These are phyloP conservation scores for Populus hybrid DNA, from an alignment of 441 rosid species.

Conservation along the genomic window DNA sequence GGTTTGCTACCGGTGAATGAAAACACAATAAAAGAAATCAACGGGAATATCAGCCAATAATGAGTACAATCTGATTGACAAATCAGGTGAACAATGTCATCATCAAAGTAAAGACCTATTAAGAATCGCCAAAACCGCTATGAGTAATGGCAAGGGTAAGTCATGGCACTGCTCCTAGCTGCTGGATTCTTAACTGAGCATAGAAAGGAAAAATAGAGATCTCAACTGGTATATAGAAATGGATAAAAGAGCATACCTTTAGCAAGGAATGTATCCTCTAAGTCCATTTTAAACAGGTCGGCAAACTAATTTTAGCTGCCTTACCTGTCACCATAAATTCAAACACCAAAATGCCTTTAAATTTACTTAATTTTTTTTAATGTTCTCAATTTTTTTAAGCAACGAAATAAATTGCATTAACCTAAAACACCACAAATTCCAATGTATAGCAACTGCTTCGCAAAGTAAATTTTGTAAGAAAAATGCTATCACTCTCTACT, in stretches of 20 bases:
- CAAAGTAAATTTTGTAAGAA: neutral
- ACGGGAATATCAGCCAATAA: neutral
- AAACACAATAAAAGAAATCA: no score
- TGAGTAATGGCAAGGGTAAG: neutral
- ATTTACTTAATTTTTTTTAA: neutral
- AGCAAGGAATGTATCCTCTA: slow-evolving; percentile 44
- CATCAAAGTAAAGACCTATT: neutral
- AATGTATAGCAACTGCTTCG: neutral
- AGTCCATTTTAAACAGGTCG: slow-evolving; percentile 38
- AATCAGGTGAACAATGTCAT: neutral
- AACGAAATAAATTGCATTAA: neutral
- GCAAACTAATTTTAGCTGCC: slow-evolving; percentile 21
- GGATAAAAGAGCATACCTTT: slow-evolving; percentile 39
- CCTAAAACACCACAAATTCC: neutral
- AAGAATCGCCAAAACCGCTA: neutral
- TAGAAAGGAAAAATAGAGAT: neutral
- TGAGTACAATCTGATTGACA: neutral
- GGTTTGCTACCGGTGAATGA: no score
- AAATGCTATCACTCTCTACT: neutral
- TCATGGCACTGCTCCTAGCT: no score
- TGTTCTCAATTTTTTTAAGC: no score
- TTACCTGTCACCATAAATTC: slow-evolving; percentile 21
- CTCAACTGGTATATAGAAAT: neutral
- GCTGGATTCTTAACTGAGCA: no score
- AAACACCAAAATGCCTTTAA: slow-evolving; percentile 12